Evolutionary conservation across 257 asterid species (phyloP), one percentile per base, ranked within the genome.

Genomic region (Eucommia ulmoides): DNA sequence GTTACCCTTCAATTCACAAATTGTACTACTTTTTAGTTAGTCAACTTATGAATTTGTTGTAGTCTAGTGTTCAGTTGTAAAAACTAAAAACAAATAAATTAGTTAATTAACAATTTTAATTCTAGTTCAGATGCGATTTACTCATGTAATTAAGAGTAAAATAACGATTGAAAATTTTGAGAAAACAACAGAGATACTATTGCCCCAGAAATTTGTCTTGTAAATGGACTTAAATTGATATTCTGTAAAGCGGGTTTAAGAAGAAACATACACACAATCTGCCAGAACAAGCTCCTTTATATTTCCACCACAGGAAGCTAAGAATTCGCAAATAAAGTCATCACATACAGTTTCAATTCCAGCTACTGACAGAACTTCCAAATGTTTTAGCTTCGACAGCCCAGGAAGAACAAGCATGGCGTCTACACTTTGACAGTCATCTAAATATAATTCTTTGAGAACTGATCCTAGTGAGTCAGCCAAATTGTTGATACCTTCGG

Each of bases 311-410:
- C 57, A 72, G 45, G 33, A 60, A 20, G 73, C 62, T 56, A 70
- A 51, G 41, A 84, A 58, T 58, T 51, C 60, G 57, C 54, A 25
- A 61, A 88, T 53, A 61, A 88, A 88, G 41, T 79, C 76, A 73
- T 88, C 94, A 52, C 65, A 66, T 23, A 84, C 83, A 20, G 91
- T 75, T 53, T 52, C 75, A 53, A 66, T 63, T 54, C 94, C 87
- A 59, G 93, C 76, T 49, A 88, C 57, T 33, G 95, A 89, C 41
- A 89, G 70, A 65, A 89, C 96, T 68, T 84, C 93, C 83, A 89
- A 65, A 46, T 77, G 70, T 64, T 76, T 76, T 20, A 84, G 83
- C 76, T 76, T 59, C 22, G 71, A 57, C 62, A 89, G 53, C 20
- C 72, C 84, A 23, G 91, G 95, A 49, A 89, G 80, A 71, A 78